Evolutionary conservation across 2,329 filamentous ascomycete species (phyloP).

Genomic region (Coleophoma cylindrospora): DNA sequence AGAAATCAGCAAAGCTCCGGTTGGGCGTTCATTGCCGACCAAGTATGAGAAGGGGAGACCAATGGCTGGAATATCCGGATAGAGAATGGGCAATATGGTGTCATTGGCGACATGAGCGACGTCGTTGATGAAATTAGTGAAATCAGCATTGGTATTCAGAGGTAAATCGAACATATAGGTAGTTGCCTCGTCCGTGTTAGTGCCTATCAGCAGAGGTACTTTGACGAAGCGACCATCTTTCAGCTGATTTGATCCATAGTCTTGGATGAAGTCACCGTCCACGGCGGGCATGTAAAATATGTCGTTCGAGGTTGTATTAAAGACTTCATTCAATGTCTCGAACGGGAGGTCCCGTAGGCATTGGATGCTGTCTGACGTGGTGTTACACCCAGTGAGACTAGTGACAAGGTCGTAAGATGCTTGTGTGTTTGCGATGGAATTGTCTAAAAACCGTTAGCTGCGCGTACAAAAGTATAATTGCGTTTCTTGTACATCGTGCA

Average conservation of each 20-base stretch:
- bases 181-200: constrained; percentile 25
- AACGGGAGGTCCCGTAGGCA: constrained; percentile 10
- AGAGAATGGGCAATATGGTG: not conserved
- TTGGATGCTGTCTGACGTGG: not conserved
- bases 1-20: not conserved
- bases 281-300: constrained; percentile 8
- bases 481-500: not conserved
- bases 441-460: too few species aligned
- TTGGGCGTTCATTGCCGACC: not conserved
- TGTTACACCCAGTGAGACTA: not conserved
- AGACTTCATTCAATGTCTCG: constrained; percentile 19
- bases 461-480: too few species aligned
- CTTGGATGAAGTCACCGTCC: constrained; percentile 27
- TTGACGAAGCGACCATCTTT: constrained; percentile 24
- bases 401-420: not conserved
- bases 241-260: not conserved
- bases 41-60: not conserved
- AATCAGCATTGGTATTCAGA: not conserved
- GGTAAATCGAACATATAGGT: constrained; percentile 31
- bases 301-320: constrained; percentile 1
- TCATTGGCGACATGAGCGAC: not conserved
- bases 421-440: too few species aligned
- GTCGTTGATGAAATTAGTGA: not conserved
- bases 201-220: constrained; percentile 35
- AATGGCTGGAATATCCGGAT: not conserved